phyloP scores from a whole-genome alignment of 192 early-diverging fungal species.

The Umbelopsis sp. region DNA sequence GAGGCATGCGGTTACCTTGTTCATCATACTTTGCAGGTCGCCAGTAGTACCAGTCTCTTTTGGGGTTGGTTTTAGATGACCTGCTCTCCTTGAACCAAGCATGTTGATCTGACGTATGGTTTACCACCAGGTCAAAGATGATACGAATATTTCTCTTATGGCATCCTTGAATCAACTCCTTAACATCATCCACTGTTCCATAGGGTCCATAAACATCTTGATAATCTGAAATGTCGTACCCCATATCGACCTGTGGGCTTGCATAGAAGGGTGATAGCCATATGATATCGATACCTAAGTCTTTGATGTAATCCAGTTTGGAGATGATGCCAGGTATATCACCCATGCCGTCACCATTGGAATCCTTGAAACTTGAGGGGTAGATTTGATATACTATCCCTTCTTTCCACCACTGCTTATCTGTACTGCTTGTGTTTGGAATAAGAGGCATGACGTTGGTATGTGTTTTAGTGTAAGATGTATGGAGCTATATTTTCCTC shows the following conservation, averaged over 20 bases:
- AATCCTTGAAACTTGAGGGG: conserved; percentile 14
- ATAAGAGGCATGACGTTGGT: background rate
- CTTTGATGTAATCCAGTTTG: background rate
- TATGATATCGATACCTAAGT: background rate
- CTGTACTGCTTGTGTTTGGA: background rate
- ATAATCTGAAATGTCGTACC: conserved; percentile 8
- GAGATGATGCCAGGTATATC: background rate
- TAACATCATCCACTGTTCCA: background rate
- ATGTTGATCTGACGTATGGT: conserved; percentile 14
- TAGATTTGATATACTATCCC: conserved; percentile 1
- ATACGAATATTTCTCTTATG: background rate
- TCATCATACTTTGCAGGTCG: background rate
- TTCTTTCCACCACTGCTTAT: conserved; percentile 13
- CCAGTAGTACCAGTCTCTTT: conserved; percentile 15
- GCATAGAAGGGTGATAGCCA: conserved; percentile 7
- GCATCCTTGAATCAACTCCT: background rate
- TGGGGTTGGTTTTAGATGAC: background rate
- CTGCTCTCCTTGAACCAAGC: conserved; percentile 13
- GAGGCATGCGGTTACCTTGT: background rate
- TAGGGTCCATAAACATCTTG: background rate
- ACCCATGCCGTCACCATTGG: conserved; percentile 14
- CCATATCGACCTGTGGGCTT: conserved; percentile 7
- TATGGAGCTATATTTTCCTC: too few species aligned
- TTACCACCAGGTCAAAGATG: conserved; percentile 6
- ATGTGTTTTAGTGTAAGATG: too few species aligned